A percentile compares a stretch with the other conserved stretches of the same genome.
phyloP scores from a whole-genome alignment of 2,329 filamentous ascomycete genomes.

The Pseudogymnoascus sp. region DNA sequence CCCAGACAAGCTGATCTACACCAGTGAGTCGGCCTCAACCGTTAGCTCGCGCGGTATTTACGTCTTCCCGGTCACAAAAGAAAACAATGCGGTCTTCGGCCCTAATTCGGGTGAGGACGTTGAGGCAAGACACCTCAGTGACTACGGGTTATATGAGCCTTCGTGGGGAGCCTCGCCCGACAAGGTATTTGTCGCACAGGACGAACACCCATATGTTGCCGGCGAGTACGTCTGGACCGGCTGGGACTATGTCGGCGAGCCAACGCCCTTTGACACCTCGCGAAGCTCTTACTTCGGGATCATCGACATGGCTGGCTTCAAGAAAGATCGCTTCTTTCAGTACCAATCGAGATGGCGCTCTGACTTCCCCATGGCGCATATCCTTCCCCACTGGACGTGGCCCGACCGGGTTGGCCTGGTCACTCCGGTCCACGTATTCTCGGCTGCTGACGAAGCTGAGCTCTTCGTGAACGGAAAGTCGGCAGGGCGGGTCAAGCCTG shows the following conservation, averaged over 20 bases:
- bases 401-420: slow-evolving; percentile 40
- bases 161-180: slow-evolving; percentile 45
- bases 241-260: slow-evolving; percentile 46
- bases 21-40: slow-evolving; percentile 39
- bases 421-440: slow-evolving; percentile 51
- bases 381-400: slow-evolving; percentile 54
- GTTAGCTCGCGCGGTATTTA: slow-evolving; percentile 47
- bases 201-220: slow-evolving; percentile 43
- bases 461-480: slow-evolving; percentile 48
- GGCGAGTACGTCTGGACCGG: slow-evolving; percentile 51
- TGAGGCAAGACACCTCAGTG: slow-evolving; percentile 36
- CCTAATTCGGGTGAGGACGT: slow-evolving; percentile 37
- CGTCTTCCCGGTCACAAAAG: slow-evolving; percentile 44
- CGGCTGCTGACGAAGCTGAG: slow-evolving; percentile 47
- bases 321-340: slow-evolving; percentile 49
- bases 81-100: slow-evolving; percentile 35
- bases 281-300: slow-evolving; percentile 52
- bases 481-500: slow-evolving; percentile 36
- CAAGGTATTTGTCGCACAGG: slow-evolving; percentile 47
- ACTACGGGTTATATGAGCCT: slow-evolving; percentile 47
- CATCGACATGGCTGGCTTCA: slow-evolving; percentile 51
- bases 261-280: slow-evolving; percentile 42
- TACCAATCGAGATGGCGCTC: slow-evolving; percentile 51
- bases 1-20: slow-evolving; percentile 43
- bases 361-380: slow-evolving; percentile 43